Evolutionary conservation across 129 eudicot genomes (phyloP), one percentile per base, ranked within the genome.

Genomic region (Kitagawia praeruptora): DNA sequence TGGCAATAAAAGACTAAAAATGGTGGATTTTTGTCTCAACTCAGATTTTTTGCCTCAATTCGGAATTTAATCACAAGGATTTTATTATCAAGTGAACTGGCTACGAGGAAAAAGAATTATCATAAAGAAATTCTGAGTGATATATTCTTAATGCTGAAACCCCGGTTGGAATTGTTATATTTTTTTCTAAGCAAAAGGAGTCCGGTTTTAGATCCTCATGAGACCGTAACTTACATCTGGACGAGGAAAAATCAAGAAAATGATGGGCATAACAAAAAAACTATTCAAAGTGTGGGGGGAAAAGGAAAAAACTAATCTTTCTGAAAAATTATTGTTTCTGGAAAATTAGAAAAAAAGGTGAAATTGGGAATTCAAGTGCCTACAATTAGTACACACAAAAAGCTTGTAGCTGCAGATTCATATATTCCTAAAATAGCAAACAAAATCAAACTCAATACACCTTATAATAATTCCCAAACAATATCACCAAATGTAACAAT

Each of bases 331-430:
- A 81, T 85, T 34, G 77, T 81, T 87, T 82, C 79, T 77, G 82
- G 84, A 46, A 79, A 81, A 80, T 71, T 74, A 69, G 63, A 74
- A 79, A 82, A 77, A 80, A 79, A 86, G 87, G 83, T 86, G 85
- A 85, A 81, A 81, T 37, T 69, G 85, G 82, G 87, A 78, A 81
- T 74, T 85, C 75, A 80, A 75, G 64, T 83, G 88, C 81, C 53
- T 73, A 31, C 70, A 82, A 80, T 72, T 84, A 76, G 87, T 81
- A 81, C 86, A 82, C 11, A 70, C 12, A 70, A 80, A 82, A 82
- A 80, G 67, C n/a, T 79, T 77, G 83, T 81, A 77, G 86, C 84
- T 83, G 82, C 90, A 88, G 86, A 77, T 41, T 78, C 76, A 79
- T 80, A 79, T 74, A 82, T 70, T 58, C 75, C 84, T 56, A 84